These are phyloP conservation scores for Effrenium voratum DNA, from an alignment of 73 alveolate species.

Conservation along the genomic window DNA sequence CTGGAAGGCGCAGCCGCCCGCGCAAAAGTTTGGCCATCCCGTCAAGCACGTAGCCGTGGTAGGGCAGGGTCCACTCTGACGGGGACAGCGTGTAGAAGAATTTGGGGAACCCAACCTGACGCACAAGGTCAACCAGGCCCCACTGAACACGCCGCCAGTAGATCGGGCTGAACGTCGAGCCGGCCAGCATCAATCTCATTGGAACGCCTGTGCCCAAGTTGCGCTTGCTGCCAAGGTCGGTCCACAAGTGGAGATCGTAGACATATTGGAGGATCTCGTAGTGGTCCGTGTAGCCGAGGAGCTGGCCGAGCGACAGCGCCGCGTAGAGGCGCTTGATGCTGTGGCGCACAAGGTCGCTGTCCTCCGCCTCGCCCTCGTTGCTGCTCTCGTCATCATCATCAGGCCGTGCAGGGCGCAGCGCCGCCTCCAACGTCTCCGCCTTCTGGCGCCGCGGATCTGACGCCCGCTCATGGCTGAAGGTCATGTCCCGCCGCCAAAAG, in stretches of 20 bases:
- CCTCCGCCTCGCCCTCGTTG: background rate
- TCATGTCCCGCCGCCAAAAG: background rate
- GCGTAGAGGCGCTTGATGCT: conserved; percentile 54
- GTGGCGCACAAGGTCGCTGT: conserved; percentile 10
- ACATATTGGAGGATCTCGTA: conserved; percentile 41
- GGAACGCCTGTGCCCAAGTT: background rate
- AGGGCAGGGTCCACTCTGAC: background rate
- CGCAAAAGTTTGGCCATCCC: background rate
- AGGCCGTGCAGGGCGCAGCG: background rate
- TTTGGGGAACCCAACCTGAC: background rate
- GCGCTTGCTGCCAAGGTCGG: background rate
- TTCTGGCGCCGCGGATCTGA: background rate
- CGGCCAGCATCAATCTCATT: background rate
- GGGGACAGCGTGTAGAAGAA: background rate
- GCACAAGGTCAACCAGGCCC: background rate
- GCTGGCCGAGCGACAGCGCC: conserved; percentile 7
- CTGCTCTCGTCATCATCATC: background rate
- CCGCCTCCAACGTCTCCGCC: conserved; percentile 4
- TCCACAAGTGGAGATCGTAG: conserved; percentile 23
- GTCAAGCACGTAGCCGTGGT: background rate
- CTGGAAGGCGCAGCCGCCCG: background rate
- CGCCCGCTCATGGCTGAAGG: conserved; percentile 19
- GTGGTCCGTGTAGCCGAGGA: conserved; percentile 1
- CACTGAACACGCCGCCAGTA: background rate
- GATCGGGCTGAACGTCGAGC: background rate